Percentiles rank a stretch among this genome's conserved stretches.
Conservation (phyloP, 208 protist species). For the Histomonas meleagridis region DNA sequence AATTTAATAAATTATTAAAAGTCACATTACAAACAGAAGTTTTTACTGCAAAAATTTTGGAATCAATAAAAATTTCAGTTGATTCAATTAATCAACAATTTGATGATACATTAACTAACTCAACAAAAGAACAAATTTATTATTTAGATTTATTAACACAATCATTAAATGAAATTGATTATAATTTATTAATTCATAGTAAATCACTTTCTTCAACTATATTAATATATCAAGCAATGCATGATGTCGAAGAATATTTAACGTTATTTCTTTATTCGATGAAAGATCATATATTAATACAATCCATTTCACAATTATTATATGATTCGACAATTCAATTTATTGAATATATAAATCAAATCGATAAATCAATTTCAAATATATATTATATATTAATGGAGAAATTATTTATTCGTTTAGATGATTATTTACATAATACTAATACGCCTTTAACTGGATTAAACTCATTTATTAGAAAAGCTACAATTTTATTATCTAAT, state of each 20-base stretch:
- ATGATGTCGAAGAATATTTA: background rate
- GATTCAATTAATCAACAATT: background rate
- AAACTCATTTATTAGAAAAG: background rate
- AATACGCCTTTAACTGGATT: background rate
- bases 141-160: background rate
- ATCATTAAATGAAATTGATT: background rate
- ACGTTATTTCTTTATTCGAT: background rate
- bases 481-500: background rate
- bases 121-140: background rate
- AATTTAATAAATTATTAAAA: background rate
- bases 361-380: background rate
- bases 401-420: background rate
- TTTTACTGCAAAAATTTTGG: background rate
- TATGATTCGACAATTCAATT: background rate
- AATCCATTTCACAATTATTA: background rate
- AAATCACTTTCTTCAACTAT: background rate
- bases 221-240: background rate
- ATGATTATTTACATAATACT: background rate
- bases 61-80: background rate
- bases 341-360: background rate
- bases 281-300: background rate
- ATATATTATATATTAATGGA: background rate
- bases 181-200: background rate
- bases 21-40: background rate
- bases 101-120: background rate